Percentiles rank a stretch among this genome's conserved stretches.
phyloP scores from a whole-genome alignment of 192 early-diverging fungal genomes.

The Backusella psychrophila region DNA sequence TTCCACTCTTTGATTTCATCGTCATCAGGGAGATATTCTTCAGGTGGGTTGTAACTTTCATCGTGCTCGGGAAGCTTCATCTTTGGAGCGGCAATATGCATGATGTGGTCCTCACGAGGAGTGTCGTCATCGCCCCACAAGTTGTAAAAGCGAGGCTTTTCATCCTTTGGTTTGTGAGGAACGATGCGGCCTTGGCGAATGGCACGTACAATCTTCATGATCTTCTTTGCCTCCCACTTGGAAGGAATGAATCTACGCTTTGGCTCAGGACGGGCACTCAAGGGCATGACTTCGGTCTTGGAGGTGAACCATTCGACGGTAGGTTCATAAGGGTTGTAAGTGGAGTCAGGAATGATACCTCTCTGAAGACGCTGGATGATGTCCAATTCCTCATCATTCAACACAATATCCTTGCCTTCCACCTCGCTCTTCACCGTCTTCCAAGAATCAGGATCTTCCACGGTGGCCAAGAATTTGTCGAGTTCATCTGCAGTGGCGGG shows the following conservation, averaged over 20 bases:
- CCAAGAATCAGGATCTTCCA: constrained; percentile 95
- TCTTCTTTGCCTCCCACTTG: constrained; percentile 89
- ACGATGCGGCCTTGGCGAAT: constrained; percentile 88
- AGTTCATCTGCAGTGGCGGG: constrained; percentile 91
- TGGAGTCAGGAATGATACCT: constrained; percentile 76
- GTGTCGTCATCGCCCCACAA: constrained; percentile 80
- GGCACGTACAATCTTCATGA: constrained; percentile 97
- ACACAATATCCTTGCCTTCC: constrained; percentile 78
- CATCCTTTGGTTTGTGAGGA: constrained; percentile 50
- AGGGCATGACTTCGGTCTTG: constrained; percentile 76
- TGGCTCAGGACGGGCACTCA: constrained; percentile 88
- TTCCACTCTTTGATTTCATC: constrained; percentile 83
- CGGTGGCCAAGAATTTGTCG: constrained; percentile 86
- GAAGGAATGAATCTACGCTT: constrained; percentile 96
- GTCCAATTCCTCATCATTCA: constrained; percentile 89
- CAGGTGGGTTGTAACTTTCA: constrained; percentile 97
- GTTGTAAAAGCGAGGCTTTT: constrained; percentile 78
- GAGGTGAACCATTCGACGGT: constrained; percentile 96
- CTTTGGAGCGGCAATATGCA: constrained; percentile 91
- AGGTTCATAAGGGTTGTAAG: constrained; percentile 89
- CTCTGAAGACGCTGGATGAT: constrained; percentile 89
- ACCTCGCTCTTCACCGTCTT: constrained; percentile 80
- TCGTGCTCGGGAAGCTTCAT: constrained; percentile 84
- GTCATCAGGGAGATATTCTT: constrained; percentile 85
- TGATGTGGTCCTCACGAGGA: constrained; percentile 55